These are phyloP conservation scores for Tuber melanosporum DNA, from an alignment of 495 filamentous ascomycete genomes.

Conservation along the genomic window DNA sequence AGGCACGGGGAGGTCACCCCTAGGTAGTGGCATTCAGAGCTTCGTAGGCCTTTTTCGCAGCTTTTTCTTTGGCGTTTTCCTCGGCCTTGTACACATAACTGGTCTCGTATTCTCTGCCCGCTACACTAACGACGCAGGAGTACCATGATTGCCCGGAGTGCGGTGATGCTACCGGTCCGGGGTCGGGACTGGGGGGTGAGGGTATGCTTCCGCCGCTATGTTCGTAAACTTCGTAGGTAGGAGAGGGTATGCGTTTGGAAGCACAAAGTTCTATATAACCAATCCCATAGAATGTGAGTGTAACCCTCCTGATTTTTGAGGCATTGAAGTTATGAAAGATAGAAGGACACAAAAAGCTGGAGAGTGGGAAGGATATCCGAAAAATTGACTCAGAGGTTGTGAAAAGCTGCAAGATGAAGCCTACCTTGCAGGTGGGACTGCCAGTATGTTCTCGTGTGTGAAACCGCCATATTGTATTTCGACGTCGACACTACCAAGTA, in stretches of 20 bases:
- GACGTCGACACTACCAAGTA: constrained; percentile 34
- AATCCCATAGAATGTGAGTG: constrained; percentile 21
- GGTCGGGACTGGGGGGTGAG: constrained; percentile 33
- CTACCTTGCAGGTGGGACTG: constrained; percentile 41
- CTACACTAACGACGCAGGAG: constrained; percentile 40
- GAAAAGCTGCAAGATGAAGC: constrained; percentile 35
- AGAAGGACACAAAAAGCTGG: constrained; percentile 16
- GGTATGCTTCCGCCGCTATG: constrained; percentile 41
- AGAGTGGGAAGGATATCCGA: constrained; percentile 21
- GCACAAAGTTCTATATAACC: constrained; percentile 33
- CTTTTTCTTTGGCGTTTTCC: constrained; percentile 40
- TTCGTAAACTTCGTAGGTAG: constrained; percentile 40
- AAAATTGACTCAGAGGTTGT: constrained; percentile 18
- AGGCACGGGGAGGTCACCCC: constrained; percentile 21
- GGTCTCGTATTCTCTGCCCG: constrained; percentile 36
- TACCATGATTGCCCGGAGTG: constrained; percentile 40
- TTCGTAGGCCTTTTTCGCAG: constrained; percentile 41
- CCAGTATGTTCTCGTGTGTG: constrained; percentile 41
- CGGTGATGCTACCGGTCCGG: constrained; percentile 23
- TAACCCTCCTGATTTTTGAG: constrained; percentile 21
- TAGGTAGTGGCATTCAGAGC: constrained; percentile 28
- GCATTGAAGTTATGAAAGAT: constrained; percentile 12
- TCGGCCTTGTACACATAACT: constrained; percentile 40
- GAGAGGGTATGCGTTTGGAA: constrained; percentile 33
- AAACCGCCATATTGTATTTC: constrained; percentile 37